phyloP scores from a whole-genome alignment of 192 early-diverging fungal genomes.

The Entomortierella lignicola region DNA sequence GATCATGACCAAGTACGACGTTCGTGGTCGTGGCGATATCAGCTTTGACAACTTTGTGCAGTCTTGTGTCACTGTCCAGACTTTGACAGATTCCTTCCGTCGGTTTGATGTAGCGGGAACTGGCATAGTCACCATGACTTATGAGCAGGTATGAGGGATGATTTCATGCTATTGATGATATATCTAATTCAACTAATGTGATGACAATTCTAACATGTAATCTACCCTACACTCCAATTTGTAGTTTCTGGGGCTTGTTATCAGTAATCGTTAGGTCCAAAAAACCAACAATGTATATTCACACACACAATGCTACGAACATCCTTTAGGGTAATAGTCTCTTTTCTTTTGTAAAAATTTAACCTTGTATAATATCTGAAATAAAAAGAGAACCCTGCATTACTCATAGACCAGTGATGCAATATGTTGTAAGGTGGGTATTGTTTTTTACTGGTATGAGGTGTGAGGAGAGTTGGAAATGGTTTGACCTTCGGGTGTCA shows the following conservation, averaged over 20 bases:
- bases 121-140: constrained; percentile 71
- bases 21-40: constrained; percentile 56
- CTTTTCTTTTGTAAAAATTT: too few species aligned
- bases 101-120: constrained; percentile 64
- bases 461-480: constrained; percentile 42
- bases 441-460: constrained; percentile 42
- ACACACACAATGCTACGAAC: too few species aligned
- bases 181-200: too few species aligned
- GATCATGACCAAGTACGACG: constrained; percentile 59
- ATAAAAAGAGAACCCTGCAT: too few species aligned
- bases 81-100: constrained; percentile 69
- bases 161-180: too few species aligned
- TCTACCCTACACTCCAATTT: too few species aligned
- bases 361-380: too few species aligned
- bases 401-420: not conserved
- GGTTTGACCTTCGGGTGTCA: constrained; percentile 53
- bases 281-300: not conserved
- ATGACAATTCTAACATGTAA: not conserved
- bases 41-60: constrained; percentile 60
- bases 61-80: constrained; percentile 73
- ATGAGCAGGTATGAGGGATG: constrained; percentile 56
- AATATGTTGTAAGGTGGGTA: too few species aligned
- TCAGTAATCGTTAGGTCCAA: constrained; percentile 21
- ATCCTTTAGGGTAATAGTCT: too few species aligned
- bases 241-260: constrained; percentile 46